Percentiles rank a stretch among this genome's conserved stretches.
Conservation (phyloP, 768 basidiomycete species). For the Boletus tomentosulus region DNA sequence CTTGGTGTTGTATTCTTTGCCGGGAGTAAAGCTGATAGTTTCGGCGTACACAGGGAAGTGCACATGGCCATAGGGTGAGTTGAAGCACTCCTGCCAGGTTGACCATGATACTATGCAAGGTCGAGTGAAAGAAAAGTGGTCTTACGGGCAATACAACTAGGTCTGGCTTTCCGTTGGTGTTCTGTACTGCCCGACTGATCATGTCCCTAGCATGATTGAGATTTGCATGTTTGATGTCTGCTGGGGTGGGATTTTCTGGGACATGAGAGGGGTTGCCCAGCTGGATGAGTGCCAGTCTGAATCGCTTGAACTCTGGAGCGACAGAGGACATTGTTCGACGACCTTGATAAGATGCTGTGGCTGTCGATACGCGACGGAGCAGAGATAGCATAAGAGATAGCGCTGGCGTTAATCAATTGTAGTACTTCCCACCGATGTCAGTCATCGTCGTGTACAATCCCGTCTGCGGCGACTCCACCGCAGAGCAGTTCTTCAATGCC, state of each 20-base stretch:
- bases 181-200: slow-evolving; percentile 64
- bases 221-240: slow-evolving; percentile 60
- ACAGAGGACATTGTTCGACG: slow-evolving; percentile 24
- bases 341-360: neutral
- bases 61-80: slow-evolving; percentile 76
- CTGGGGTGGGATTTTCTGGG: slow-evolving; percentile 26
- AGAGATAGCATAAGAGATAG: slow-evolving; percentile 11
- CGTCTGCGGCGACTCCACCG: slow-evolving; percentile 58
- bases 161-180: slow-evolving; percentile 52
- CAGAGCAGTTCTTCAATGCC: slow-evolving; percentile 49
- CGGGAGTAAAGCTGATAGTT: slow-evolving; percentile 59
- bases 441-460: slow-evolving; percentile 75
- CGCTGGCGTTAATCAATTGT: neutral
- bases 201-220: slow-evolving; percentile 77
- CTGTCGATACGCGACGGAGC: slow-evolving; percentile 7
- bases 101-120: neutral
- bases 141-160: slow-evolving; percentile 82
- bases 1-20: slow-evolving; percentile 52
- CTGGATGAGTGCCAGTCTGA: slow-evolving; percentile 87
- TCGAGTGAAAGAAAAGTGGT: neutral
- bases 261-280: slow-evolving; percentile 64
- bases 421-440: slow-evolving; percentile 32
- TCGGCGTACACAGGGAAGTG: slow-evolving; percentile 86
- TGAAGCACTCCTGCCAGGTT: slow-evolving; percentile 71
- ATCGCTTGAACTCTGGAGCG: slow-evolving; percentile 54